phyloP scores from a whole-genome alignment of 345 rosid genomes.

The Trapa bicornis region DNA sequence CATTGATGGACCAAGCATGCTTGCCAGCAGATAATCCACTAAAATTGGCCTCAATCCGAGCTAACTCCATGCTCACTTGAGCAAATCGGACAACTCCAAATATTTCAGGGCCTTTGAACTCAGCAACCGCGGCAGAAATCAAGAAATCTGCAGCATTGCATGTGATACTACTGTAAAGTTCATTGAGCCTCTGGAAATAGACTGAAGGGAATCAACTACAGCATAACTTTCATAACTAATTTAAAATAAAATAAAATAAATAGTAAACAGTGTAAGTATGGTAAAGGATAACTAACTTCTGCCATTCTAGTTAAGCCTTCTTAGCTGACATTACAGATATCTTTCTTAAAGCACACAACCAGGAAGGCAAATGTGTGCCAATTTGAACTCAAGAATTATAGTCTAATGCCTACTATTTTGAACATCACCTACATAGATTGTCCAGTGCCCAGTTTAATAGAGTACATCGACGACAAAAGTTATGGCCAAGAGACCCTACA shows the following conservation, averaged over 20 bases:
- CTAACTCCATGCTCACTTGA: conserved; percentile 79
- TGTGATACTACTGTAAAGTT: not conserved
- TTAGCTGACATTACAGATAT: no score
- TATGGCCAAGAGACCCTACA: not conserved
- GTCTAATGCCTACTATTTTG: not conserved
- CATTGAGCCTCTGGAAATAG: not conserved
- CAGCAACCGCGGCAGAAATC: conserved; percentile 86
- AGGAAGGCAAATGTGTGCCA: no score
- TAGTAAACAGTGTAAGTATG: not conserved
- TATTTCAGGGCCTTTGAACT: conserved; percentile 82
- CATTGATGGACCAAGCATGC: conserved; percentile 83
- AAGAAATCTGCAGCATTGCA: conserved; percentile 46
- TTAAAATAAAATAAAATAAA: no score
- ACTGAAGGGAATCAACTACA: not conserved
- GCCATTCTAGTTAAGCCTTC: not conserved
- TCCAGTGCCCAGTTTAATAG: not conserved
- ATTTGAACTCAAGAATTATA: no score
- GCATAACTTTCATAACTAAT: not conserved
- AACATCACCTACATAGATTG: not conserved
- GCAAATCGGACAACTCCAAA: conserved; percentile 86
- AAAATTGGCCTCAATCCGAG: conserved; percentile 80
- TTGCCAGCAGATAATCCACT: conserved; percentile 70
- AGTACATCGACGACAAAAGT: not conserved
- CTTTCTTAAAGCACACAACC: no score
- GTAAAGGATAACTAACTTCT: not conserved